A percentile compares a stretch with the other conserved stretches of the same genome.
phyloP scores from a whole-genome alignment of 306 rosid species.

The Cicer pinnatifidum region DNA sequence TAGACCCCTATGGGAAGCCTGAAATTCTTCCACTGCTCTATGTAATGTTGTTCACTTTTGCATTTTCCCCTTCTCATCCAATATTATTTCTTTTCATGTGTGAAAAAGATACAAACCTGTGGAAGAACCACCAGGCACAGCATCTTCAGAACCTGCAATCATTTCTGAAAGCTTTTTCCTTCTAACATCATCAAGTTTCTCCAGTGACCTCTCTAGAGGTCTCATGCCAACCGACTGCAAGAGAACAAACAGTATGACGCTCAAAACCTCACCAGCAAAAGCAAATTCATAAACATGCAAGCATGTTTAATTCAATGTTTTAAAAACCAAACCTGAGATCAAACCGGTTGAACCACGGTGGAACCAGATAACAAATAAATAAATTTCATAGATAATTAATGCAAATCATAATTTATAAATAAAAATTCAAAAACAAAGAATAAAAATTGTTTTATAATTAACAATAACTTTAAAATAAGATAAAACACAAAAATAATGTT shows the following conservation, averaged over 20 bases:
- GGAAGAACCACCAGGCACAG: constrained; percentile 55
- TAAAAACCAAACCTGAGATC: too few species aligned
- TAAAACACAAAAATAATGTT: too few species aligned
- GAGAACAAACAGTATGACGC: constrained; percentile 36
- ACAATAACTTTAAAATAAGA: too few species aligned
- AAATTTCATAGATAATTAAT: too few species aligned
- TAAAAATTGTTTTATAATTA: too few species aligned
- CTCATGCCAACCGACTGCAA: constrained; percentile 94
- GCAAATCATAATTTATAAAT: too few species aligned
- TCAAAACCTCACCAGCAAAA: constrained; percentile 38
- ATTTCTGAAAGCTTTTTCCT: constrained; percentile 94
- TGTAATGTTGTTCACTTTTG: not conserved
- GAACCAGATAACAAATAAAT: too few species aligned
- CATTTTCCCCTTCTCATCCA: constrained; percentile 15
- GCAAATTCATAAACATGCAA: constrained; percentile 19
- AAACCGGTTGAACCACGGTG: too few species aligned
- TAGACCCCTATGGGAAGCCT: not conserved
- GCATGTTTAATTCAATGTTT: not conserved
- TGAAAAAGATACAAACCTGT: constrained; percentile 61
- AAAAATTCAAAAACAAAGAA: too few species aligned
- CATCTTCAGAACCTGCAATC: constrained; percentile 90
- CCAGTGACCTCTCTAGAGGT: constrained; percentile 89
- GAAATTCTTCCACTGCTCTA: not conserved
- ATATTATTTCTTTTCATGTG: not conserved
- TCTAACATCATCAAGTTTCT: constrained; percentile 97